Evolutionary conservation across 371 early-diverging fungal genomes (phyloP), one percentile per base, ranked within the genome.

Genomic region (Mortierella sp.): DNA sequence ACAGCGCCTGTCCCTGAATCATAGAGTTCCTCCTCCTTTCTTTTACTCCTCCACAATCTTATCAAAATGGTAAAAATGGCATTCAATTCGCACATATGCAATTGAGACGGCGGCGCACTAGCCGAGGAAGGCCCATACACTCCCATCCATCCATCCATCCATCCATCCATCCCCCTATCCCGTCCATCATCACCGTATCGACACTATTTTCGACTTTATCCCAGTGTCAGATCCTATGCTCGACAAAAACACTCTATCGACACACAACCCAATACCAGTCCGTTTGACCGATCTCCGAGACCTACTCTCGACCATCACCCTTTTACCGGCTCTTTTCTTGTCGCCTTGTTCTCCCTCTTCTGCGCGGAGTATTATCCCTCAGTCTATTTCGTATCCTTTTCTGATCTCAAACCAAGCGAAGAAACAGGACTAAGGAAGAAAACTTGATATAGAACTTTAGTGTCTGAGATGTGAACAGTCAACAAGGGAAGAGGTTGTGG

Each of bases 51-150:
- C 18, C 44, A 32, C 41, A 55, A 60, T 63, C 63, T 63, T 56
- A 58, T 55, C 44, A 81, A 74, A 81, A 81, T 81, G 81, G 81
- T 77, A 81, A 81, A 76, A 60, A 77, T 73, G 77, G 76, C 81
- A 73, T 72, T 55, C 77, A 81, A 68, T 76, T 77, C 63, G 74
- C 77, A 41, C 51, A 70, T 58, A 75, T 71, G 74, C 56, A 81
- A 68, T 68, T 82, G 83, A 78, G 83, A 82, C 83, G 78, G 83
- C 83, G 78, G 78, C 78, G 78, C 75, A 75, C 55, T 65, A 82
- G 77, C 82, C 77, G 82, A 82, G 82, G 82, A 82, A 82, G 82
- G 68, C 68, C 68, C 68, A 68, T 10, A 24, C 63, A 21, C 49
- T 56, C 48, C 49, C 41, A 63, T 35, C 71, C 60, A 70, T 70